These are phyloP conservation scores for Flaveria bidentis DNA, from an alignment of 129 eudicot species.

Conservation along the genomic window DNA sequence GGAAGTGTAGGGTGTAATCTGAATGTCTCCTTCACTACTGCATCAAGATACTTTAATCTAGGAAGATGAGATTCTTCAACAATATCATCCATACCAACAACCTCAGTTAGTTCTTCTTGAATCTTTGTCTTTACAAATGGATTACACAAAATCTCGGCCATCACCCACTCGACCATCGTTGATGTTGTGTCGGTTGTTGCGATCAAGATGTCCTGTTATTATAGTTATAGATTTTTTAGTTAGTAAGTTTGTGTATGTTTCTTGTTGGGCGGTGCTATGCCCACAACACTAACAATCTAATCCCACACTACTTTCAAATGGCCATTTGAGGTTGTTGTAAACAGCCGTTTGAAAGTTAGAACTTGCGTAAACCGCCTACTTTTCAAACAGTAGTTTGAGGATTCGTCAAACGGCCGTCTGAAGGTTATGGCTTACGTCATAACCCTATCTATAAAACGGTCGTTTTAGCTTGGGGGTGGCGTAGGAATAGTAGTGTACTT, in stretches of 20 bases:
- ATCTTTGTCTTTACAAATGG: slow-evolving; percentile 28
- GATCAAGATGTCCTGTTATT: slow-evolving; percentile 34
- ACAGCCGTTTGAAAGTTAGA: no score
- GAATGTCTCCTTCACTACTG: slow-evolving; percentile 45
- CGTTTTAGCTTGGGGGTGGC: no score
- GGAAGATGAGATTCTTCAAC: slow-evolving; percentile 41
- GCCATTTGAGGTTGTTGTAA: no score
- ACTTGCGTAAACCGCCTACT: no score
- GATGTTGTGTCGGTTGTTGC: slow-evolving; percentile 47
- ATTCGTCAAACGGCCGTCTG: no score
- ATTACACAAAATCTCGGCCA: slow-evolving; percentile 46
- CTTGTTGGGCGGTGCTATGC: no score
- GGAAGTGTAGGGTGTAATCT: slow-evolving; percentile 52
- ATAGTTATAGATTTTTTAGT: background rate
- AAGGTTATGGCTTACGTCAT: no score
- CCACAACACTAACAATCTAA: no score
- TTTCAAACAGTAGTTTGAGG: no score
- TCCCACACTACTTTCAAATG: no score
- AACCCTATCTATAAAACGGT: no score
- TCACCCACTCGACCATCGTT: slow-evolving; percentile 39
- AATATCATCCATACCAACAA: slow-evolving; percentile 23
- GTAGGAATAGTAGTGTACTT: no score
- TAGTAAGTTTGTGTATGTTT: background rate
- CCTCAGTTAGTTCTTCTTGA: slow-evolving; percentile 38
- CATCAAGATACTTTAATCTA: slow-evolving; percentile 41